A percentile compares a stretch with the other conserved stretches of the same genome.
phyloP scores from a whole-genome alignment of 345 rosid genomes.

The Chamaenerion angustifolium region DNA sequence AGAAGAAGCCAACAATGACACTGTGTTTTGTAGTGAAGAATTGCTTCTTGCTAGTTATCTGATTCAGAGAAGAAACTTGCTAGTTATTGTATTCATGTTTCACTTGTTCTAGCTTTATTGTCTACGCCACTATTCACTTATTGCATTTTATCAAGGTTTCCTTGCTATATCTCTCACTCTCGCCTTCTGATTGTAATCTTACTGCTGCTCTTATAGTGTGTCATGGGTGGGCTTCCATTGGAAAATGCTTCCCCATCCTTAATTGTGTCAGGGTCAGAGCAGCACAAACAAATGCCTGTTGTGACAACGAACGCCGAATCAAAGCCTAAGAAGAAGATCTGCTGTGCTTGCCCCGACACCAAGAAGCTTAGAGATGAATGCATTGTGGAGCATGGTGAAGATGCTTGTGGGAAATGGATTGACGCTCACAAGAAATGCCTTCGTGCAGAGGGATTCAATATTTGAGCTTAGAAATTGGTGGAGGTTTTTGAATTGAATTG shows the following conservation, averaged over 20 bases:
- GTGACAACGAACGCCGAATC: conserved; percentile 20
- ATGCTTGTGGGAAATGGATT: conserved; percentile 83
- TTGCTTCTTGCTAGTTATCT: too few species aligned
- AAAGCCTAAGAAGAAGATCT: conserved; percentile 81
- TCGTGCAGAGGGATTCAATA: conserved; percentile 81
- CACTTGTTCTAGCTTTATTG: too few species aligned
- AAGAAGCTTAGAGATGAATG: conserved; percentile 88
- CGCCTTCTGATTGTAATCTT: too few species aligned
- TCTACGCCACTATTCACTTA: too few species aligned
- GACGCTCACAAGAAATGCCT: conserved; percentile 86
- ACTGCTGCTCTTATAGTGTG: too few species aligned
- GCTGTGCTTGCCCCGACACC: conserved; percentile 88
- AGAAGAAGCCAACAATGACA: too few species aligned
- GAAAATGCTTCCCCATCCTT: conserved; percentile 29
- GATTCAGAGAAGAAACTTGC: too few species aligned
- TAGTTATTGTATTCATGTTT: too few species aligned
- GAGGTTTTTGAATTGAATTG: background rate
- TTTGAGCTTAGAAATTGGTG: conserved; percentile 23
- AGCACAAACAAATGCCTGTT: conserved; percentile 20
- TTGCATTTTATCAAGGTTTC: too few species aligned
- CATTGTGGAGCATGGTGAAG: conserved; percentile 75
- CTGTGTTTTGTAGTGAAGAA: too few species aligned
- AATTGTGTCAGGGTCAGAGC: conserved; percentile 24
- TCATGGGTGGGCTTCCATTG: conserved; percentile 42
- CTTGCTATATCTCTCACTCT: too few species aligned